A percentile compares a stretch with the other conserved stretches of the same genome.
These are phyloP conservation scores for Candida ulmi DNA, from an alignment of 805 yeast genomes.

Conservation along the genomic window DNA sequence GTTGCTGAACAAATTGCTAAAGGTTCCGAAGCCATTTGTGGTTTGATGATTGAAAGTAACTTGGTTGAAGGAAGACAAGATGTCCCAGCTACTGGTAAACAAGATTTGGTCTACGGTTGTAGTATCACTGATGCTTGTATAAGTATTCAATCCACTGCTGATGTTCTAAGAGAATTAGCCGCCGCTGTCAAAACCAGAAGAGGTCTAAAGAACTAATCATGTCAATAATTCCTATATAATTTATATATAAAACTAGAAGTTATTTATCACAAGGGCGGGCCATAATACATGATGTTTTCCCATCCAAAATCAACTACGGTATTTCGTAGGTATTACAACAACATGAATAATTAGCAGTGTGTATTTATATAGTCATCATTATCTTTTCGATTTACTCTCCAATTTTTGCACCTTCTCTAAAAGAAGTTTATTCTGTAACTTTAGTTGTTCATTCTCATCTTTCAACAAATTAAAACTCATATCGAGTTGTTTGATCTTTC, in stretches of 20 bases:
- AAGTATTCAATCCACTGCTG: conserved; percentile 79
- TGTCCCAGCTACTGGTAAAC: conserved; percentile 72
- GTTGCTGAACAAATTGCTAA: conserved; percentile 72
- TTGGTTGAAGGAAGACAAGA: conserved; percentile 90
- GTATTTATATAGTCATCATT: too few relatives aligned
- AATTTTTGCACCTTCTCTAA: not conserved
- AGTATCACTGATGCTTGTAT: conserved; percentile 98
- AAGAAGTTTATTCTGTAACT: conserved; percentile 21
- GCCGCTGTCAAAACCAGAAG: conserved; percentile 80
- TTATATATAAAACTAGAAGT: too few relatives aligned
- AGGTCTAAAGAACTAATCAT: conserved; percentile 13
- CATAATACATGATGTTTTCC: too few relatives aligned
- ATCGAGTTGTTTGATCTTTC: conserved; percentile 67
- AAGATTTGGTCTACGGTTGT: conserved; percentile 79
- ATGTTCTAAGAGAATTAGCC: conserved; percentile 65
- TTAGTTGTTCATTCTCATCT: conserved; percentile 42
- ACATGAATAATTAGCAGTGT: too few relatives aligned
- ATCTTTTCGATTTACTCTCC: not conserved
- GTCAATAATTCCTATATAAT: too few relatives aligned
- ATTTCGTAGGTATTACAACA: too few relatives aligned
- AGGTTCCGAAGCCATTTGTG: conserved; percentile 78
- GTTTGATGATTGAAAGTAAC: conserved; percentile 95
- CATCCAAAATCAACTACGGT: too few relatives aligned
- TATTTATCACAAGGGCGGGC: too few relatives aligned
- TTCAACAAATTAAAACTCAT: conserved; percentile 61